phyloP scores from a whole-genome alignment of 257 asterid species.

The Leonotis leonurus region DNA sequence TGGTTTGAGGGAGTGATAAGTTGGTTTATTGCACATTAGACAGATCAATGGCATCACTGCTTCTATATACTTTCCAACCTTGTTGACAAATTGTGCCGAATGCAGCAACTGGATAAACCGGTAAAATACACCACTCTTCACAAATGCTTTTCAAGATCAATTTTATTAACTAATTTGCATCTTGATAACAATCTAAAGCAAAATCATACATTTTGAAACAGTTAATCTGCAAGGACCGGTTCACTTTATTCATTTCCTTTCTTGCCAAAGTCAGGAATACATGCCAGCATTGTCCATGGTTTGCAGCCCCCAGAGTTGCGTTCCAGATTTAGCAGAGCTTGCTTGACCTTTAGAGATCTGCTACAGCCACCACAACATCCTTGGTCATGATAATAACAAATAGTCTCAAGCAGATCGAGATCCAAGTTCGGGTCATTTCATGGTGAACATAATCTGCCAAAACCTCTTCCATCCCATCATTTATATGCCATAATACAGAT shows the following conservation, averaged over 20 bases:
- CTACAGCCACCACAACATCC: constrained; percentile 18
- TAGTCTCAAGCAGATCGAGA: constrained; percentile 13
- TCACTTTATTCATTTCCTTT: constrained; percentile 4
- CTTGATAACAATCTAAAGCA: background rate
- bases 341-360: constrained; percentile 5
- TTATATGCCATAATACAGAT: constrained; percentile 12
- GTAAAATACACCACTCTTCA: background rate
- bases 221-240: background rate
- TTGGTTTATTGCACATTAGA: background rate
- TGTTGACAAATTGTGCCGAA: background rate
- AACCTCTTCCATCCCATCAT: constrained; percentile 21
- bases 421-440: constrained; percentile 25
- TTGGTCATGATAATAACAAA: constrained; percentile 15
- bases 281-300: background rate
- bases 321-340: background rate
- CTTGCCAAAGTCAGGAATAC: background rate
- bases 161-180: background rate
- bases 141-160: background rate
- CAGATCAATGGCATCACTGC: background rate
- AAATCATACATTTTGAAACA: background rate
- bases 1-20: background rate
- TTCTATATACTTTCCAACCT: background rate
- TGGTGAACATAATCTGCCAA: constrained; percentile 21
- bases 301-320: background rate
- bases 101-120: background rate